These are phyloP conservation scores for Dactylellina leptospora DNA, from an alignment of 2,329 filamentous ascomycete species.

Conservation along the genomic window DNA sequence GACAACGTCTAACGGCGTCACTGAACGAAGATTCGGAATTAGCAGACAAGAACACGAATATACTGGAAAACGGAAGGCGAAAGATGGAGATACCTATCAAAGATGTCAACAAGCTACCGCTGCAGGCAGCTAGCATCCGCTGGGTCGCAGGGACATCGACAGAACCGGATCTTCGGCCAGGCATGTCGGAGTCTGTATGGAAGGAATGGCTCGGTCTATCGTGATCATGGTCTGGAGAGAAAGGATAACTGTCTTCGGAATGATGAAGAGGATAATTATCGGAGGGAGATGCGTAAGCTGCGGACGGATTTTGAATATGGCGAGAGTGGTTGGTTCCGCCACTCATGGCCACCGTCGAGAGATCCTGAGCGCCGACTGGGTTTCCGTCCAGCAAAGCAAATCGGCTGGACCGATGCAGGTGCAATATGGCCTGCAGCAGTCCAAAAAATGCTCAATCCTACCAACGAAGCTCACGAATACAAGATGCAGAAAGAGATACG, in stretches of 20 bases:
- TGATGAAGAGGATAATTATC: slow-evolving; percentile 9
- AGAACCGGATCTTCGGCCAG: slow-evolving; percentile 42
- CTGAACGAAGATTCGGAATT: no score
- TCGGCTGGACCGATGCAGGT: slow-evolving; percentile 43
- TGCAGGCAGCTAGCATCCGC: slow-evolving; percentile 93
- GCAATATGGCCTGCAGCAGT: slow-evolving; percentile 33
- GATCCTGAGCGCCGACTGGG: background rate
- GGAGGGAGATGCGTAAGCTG: slow-evolving; percentile 1
- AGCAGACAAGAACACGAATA: no score
- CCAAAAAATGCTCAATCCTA: no score
- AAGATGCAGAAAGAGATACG: background rate
- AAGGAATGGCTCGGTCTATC: slow-evolving; percentile 58
- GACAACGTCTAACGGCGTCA: slow-evolving; percentile 95
- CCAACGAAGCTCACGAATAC: slow-evolving; percentile 7
- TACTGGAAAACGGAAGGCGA: background rate
- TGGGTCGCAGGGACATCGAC: slow-evolving; percentile 80
- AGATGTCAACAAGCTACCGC: slow-evolving; percentile 88
- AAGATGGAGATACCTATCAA: slow-evolving; percentile 75
- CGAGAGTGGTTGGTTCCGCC: slow-evolving; percentile 23
- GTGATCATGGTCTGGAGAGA: slow-evolving; percentile 60
- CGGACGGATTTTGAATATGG: slow-evolving; percentile 26
- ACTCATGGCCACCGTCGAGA: slow-evolving; percentile 31
- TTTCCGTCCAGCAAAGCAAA: slow-evolving; percentile 15
- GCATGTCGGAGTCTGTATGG: slow-evolving; percentile 54
- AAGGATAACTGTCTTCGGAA: slow-evolving; percentile 60